Base-by-base conservation (phyloP, 2,329 filamentous ascomycete genomes). In the Thielaviopsis euricoi region DNA sequence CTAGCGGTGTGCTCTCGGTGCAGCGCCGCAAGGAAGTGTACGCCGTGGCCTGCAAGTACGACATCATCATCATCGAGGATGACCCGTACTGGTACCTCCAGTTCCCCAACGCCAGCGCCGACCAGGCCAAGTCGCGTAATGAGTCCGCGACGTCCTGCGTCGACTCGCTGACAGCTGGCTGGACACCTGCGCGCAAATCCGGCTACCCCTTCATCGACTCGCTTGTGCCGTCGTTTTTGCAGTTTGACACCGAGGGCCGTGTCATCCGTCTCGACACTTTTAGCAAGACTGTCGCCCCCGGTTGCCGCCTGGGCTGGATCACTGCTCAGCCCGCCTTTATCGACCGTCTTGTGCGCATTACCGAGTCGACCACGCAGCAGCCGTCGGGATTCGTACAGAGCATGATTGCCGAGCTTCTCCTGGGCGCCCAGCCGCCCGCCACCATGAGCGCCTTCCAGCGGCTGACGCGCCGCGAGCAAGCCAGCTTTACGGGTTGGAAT, bases 61-160 rank as follows among this genome's bases (percentile, higher is more conserved):
- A 96, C 69, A 79, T 96, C 62, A 80, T 96, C 65, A 95, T 96
- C 63, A 73, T 94, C 61, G 91, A 97, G 70, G 91, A 97, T 65
- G 90, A 96, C 62, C 91, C 91, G 6, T 96, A 96, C 73, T 96
- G 89, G 87, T 91, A 93, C 69, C 76, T 97, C 9, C 91, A 96
- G 68, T 96, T 81, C 69, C 88, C 89, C 0, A 86, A 86, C 0
- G 83, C 86, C 0, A 78, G 73, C 56, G 52, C 66, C 25, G 70
- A 71, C 53, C 73, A 80, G 66, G 73, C 79, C 64, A 73, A 76
- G 65, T 74, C 76, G 19, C 69, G 75, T 46, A 67, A 68, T 56
- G 63, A 68, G 40, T 70, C 65, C 52, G 64, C 64, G 57, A 68
- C n/a, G n/a, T n/a, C 68, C 52, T 61, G 64, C 60, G 66, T 71